Evolutionary conservation across 2,329 filamentous ascomycete genomes (phyloP).

Genomic region (Alternaria sp.): DNA sequence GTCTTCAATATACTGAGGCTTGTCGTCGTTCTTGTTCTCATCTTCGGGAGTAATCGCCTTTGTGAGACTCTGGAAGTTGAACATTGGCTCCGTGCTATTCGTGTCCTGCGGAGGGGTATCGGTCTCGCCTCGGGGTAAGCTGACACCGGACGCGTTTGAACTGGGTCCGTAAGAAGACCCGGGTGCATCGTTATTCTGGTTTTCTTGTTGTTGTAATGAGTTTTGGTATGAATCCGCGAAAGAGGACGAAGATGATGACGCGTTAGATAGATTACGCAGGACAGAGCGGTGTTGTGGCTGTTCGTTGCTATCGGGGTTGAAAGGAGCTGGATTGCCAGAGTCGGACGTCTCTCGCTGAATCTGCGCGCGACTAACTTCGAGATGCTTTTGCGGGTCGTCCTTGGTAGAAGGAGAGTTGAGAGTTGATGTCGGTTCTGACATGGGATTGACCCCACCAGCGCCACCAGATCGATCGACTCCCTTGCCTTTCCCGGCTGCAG

Average conservation of each 20-base stretch:
- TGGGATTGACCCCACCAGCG: slow-evolving; percentile 53
- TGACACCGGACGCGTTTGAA: slow-evolving; percentile 65
- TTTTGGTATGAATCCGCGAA: slow-evolving; percentile 69
- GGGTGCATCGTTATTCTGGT: slow-evolving; percentile 48
- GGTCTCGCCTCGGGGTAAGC: slow-evolving; percentile 40
- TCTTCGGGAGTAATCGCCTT: slow-evolving; percentile 78
- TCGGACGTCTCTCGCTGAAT: slow-evolving; percentile 49
- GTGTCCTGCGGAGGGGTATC: slow-evolving; percentile 50
- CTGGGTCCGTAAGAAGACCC: slow-evolving; percentile 58
- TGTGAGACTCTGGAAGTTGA: slow-evolving; percentile 88
- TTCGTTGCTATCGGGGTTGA: slow-evolving; percentile 43
- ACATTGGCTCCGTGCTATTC: slow-evolving; percentile 76
- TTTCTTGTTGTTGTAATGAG: slow-evolving; percentile 39
- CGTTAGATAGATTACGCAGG: slow-evolving; percentile 83
- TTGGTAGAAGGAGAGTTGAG: slow-evolving; percentile 48
- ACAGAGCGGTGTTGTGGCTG: slow-evolving; percentile 68
- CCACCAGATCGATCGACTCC: slow-evolving; percentile 54
- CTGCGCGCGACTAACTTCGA: slow-evolving; percentile 56
- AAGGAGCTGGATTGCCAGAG: slow-evolving; percentile 56
- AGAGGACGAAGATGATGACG: slow-evolving; percentile 84
- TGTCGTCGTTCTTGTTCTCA: slow-evolving; percentile 53
- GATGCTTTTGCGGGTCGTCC: slow-evolving; percentile 56
- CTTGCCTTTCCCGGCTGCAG: slow-evolving; percentile 58
- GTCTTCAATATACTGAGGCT: slow-evolving; percentile 54
- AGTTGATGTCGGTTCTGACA: slow-evolving; percentile 55